Conservation (phyloP, 768 basidiomycete genomes). For the Mycena polygramma region DNA sequence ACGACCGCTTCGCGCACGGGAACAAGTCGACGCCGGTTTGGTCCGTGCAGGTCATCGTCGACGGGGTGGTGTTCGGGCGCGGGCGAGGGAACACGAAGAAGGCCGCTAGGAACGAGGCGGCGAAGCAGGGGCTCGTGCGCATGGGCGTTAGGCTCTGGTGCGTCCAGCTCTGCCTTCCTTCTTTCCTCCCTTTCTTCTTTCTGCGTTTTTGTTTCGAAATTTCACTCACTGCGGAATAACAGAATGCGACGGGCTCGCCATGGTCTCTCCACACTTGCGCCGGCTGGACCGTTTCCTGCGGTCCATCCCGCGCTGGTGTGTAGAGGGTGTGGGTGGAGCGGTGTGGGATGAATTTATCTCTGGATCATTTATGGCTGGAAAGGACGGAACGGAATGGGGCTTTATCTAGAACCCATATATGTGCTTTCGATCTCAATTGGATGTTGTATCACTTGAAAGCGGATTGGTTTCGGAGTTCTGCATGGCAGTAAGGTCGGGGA, state of each 20-base stretch:
- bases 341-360: not conserved
- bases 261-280: conserved; percentile 70
- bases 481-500: no score
- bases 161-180: no score
- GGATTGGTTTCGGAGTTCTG: no score
- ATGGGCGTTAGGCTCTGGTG: conserved; percentile 70
- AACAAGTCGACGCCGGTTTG: conserved; percentile 81
- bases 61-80: conserved; percentile 68
- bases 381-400: no score
- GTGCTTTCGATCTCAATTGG: no score
- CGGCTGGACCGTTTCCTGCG: conserved; percentile 49
- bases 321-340: conserved; percentile 65
- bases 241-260: conserved; percentile 51
- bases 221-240: no score
- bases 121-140: conserved; percentile 75
- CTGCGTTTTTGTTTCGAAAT: no score
- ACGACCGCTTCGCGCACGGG: conserved; percentile 37
- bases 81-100: conserved; percentile 85
- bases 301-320: conserved; percentile 69
- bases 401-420: no score
- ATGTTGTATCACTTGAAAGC: no score
- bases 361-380: not conserved
- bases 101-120: conserved; percentile 84
- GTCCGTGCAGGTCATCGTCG: conserved; percentile 74
- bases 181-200: no score